Base-by-base conservation (phyloP, 1,284 basidiomycete species). In the Volvariella surrecta region DNA sequence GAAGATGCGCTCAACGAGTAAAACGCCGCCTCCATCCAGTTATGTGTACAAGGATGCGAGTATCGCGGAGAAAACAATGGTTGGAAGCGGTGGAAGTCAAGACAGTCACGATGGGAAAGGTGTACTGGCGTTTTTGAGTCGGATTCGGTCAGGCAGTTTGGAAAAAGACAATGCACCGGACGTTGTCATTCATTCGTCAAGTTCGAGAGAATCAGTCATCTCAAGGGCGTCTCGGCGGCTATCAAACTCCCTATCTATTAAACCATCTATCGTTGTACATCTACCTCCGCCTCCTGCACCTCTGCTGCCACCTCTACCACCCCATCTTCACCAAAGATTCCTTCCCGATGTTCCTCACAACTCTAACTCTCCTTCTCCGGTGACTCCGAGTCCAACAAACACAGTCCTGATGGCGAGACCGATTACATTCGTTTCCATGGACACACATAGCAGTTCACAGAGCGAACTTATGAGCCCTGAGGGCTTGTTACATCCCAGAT, bases 401-500 rank as follows among this genome's bases (percentile, higher is more conserved):
- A 22, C 11, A 13, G n/a, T 24, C 11, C 11, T 22, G 19, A 39
- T 18, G 40, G 44, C n/a, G 51, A 50, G 53, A 50, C 48, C 48
- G 48, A 11, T 39, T 46, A 2, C 48, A 48, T 30, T 35, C 15
- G 34, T 8, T 6, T n/a, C 46, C 6, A 35, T 19, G 34, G 34
- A 35, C 41, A 4, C 43, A 44, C 2, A 51, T 52, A 28, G 24
- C 24, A 28, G 24, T 11, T 28, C 24, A 11, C 24, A 28, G 11
- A 10, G 50, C 50, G 10, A 45, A 43, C 37, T 54, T 50, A 48
- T 47, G 15, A 47, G 50, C 42, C 45, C 42, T 2, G 51, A 52
- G 40, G 47, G 51, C 10, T 46, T 52, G n/a, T 46, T 56, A 3
- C 51, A 52, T 38, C 54, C 51, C 20, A 43, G 50, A 20, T 31